These are phyloP conservation scores for Tritrichomonas musculus DNA, from an alignment of 208 protist genomes.

Conservation along the genomic window DNA sequence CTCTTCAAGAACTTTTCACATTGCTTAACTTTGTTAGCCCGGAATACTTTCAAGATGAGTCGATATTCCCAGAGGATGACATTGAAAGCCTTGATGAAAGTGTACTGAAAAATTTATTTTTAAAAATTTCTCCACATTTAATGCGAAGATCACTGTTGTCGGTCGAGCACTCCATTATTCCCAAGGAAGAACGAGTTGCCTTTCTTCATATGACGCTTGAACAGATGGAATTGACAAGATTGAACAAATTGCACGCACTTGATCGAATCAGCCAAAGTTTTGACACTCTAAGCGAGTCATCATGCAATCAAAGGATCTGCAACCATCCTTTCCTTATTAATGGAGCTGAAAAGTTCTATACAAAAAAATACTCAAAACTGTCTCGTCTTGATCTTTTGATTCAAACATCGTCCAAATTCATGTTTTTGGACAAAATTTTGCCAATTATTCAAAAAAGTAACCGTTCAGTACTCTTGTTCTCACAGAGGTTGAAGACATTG, in stretches of 20 bases:
- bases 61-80: constrained; percentile 43
- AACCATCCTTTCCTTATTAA: constrained; percentile 89
- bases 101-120: neutral
- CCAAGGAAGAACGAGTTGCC: constrained; percentile 45
- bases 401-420: constrained; percentile 30
- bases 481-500: constrained; percentile 69
- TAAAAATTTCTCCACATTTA: neutral
- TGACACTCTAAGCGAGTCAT: constrained; percentile 35
- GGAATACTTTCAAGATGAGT: constrained; percentile 55
- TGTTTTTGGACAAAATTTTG: constrained; percentile 51
- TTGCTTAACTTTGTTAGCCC: neutral
- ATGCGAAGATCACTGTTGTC: neutral
- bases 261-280: neutral
- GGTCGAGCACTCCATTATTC: constrained; percentile 37
- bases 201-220: constrained; percentile 35
- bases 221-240: constrained; percentile 26
- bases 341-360: constrained; percentile 66
- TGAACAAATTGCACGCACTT: neutral
- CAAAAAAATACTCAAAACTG: constrained; percentile 17
- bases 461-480: constrained; percentile 94
- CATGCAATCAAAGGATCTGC: constrained; percentile 62
- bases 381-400: neutral
- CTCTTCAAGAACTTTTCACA: neutral
- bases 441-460: constrained; percentile 58
- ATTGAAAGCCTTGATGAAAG: neutral